phyloP scores from a whole-genome alignment of 2,329 filamentous ascomycete genomes.

The Pyricularia sp. region DNA sequence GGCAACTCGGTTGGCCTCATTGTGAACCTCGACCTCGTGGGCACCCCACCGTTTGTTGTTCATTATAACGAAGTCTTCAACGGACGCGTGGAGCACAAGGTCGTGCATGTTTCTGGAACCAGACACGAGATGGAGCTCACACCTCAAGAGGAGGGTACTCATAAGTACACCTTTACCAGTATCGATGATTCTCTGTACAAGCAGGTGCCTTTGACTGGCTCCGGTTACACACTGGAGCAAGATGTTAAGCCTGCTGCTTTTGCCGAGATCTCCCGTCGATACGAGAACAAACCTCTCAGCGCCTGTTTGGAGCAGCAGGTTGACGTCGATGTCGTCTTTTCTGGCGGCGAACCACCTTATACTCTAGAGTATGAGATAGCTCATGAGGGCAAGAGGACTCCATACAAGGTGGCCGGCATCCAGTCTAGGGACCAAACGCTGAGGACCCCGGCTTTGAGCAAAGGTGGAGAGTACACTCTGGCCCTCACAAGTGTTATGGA shows the following conservation, averaged over 20 bases:
- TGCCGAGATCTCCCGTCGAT: constrained; percentile 51
- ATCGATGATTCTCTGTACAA: constrained; percentile 79
- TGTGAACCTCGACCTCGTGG: constrained; percentile 82
- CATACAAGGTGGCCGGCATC: constrained; percentile 56
- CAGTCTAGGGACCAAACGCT: constrained; percentile 57
- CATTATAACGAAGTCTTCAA: constrained; percentile 64
- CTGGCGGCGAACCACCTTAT: constrained; percentile 74
- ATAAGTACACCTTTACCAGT: constrained; percentile 75
- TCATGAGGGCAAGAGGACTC: constrained; percentile 76
- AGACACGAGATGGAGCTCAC: constrained; percentile 78
- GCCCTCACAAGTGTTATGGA: constrained; percentile 82
- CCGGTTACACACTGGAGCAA: constrained; percentile 64
- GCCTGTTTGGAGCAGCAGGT: constrained; percentile 79
- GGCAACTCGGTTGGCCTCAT: constrained; percentile 86
- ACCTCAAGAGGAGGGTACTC: constrained; percentile 71
- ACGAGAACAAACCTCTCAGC: constrained; percentile 41
- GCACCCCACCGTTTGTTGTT: constrained; percentile 85
- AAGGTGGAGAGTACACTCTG: constrained; percentile 85
- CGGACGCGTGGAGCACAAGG: constrained; percentile 44
- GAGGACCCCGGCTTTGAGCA: constrained; percentile 61
- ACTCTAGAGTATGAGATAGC: constrained; percentile 86
- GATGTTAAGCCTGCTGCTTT: constrained; percentile 88
- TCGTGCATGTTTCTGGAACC: constrained; percentile 55
- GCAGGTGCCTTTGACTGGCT: constrained; percentile 49
- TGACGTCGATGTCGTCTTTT: constrained; percentile 61